A percentile compares a stretch with the other conserved stretches of the same genome.
Conservation (phyloP, 768 basidiomycete genomes). For the Podaxis sp. region DNA sequence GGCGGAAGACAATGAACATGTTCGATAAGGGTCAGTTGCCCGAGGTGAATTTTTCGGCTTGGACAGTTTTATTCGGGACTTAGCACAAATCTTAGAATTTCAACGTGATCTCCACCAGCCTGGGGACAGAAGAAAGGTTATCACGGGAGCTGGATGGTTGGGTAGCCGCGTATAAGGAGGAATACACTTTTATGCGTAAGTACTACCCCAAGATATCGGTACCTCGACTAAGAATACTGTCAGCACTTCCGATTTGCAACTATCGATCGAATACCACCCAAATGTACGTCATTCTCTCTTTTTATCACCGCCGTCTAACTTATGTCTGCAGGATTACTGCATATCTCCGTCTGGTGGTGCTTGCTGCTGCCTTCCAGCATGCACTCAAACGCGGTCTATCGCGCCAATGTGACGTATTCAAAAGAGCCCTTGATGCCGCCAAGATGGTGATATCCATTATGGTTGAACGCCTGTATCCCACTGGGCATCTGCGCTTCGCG, state of each 20-base stretch:
- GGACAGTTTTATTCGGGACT: not conserved
- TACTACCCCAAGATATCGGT: not conserved
- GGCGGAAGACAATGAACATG: slow-evolving; percentile 27
- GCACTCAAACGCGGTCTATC: slow-evolving; percentile 37
- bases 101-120: slow-evolving; percentile 31
- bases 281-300: slow-evolving; percentile 28
- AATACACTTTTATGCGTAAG: slow-evolving; percentile 35
- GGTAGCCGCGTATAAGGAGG: slow-evolving; percentile 39
- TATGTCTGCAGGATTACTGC: slow-evolving; percentile 41
- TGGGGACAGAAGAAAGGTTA: slow-evolving; percentile 37
- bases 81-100: slow-evolving; percentile 24
- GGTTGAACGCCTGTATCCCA: slow-evolving; percentile 49
- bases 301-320: not conserved
- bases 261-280: slow-evolving; percentile 44
- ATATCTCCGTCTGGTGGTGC: slow-evolving; percentile 56
- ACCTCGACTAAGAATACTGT: slow-evolving; percentile 1
- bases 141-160: slow-evolving; percentile 36
- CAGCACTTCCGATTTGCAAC: slow-evolving; percentile 40
- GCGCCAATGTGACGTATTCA: slow-evolving; percentile 40
- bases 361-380: slow-evolving; percentile 53
- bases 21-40: slow-evolving; percentile 8
- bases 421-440: slow-evolving; percentile 52
- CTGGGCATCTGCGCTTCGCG: slow-evolving; percentile 53
- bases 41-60: not conserved
- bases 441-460: slow-evolving; percentile 55